phyloP scores from a whole-genome alignment of 768 basidiomycete genomes.

The Cystobasidium tubakii region DNA sequence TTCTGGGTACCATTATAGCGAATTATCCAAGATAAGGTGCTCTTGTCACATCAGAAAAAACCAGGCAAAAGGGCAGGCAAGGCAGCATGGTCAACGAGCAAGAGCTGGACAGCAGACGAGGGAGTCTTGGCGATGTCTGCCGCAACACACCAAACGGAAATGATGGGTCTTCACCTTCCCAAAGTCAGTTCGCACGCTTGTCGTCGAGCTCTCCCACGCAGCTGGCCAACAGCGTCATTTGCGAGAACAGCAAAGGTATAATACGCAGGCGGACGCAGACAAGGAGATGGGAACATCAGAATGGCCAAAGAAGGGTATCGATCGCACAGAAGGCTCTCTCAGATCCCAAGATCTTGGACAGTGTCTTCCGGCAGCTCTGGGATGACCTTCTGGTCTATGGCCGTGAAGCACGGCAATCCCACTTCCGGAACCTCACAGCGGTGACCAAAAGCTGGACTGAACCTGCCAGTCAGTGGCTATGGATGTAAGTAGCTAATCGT shows the following conservation, averaged over 20 bases:
- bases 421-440: not conserved
- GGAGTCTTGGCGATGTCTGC: no score
- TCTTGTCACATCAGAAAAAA: no score
- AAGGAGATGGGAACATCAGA: not conserved
- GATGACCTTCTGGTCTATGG: not conserved
- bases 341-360: not conserved
- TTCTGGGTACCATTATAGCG: no score
- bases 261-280: not conserved
- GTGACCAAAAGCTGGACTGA: not conserved
- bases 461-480: not conserved
- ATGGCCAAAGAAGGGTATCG: not conserved
- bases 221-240: not conserved
- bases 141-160: no score
- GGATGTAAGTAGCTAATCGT: no score
- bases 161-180: not conserved
- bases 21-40: no score
- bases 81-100: no score
- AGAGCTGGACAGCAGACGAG: no score
- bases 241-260: not conserved
- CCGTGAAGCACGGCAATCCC: not conserved
- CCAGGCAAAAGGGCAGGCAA: no score
- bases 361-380: not conserved
- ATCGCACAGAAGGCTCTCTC: not conserved
- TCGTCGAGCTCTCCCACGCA: no score
- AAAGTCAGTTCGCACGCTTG: no score